Conservation (phyloP, 805 yeast genomes). For the Sugiyamaella chiloensis region DNA sequence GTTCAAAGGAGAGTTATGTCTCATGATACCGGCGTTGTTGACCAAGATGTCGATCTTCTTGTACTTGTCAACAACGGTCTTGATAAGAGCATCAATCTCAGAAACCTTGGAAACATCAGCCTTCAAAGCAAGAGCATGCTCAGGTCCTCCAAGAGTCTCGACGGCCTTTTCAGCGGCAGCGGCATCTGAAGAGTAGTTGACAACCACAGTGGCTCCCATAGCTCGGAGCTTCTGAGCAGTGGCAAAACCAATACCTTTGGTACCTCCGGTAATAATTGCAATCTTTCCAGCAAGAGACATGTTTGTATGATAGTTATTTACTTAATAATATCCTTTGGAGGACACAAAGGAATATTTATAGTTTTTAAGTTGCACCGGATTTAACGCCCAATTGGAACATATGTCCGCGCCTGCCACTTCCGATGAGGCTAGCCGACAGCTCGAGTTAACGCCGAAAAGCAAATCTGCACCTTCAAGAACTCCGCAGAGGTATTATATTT, state of each 20-base stretch:
- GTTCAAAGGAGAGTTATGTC: constrained; percentile 8
- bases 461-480: too few species aligned
- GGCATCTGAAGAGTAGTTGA: constrained; percentile 17
- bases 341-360: neutral
- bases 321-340: too few species aligned
- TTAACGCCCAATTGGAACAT: too few species aligned
- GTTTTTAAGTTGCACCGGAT: too few species aligned
- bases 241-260: constrained; percentile 51
- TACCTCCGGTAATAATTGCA: constrained; percentile 48
- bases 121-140: constrained; percentile 12
- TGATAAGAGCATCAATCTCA: constrained; percentile 9
- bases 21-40: constrained; percentile 36
- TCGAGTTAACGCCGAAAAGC: too few species aligned
- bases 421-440: too few species aligned
- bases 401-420: too few species aligned
- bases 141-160: constrained; percentile 9
- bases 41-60: constrained; percentile 32
- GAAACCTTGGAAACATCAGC: constrained; percentile 16
- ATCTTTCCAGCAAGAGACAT: constrained; percentile 34
- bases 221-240: constrained; percentile 46
- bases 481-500: too few species aligned
- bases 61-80: constrained; percentile 10
- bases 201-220: constrained; percentile 43
- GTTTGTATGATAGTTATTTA: too few species aligned
- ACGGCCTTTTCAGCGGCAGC: constrained; percentile 15